Evolutionary conservation across 2,329 filamentous ascomycete genomes (phyloP), one percentile per base, ranked within the genome.

Genomic region (Alternaria consortialis): DNA sequence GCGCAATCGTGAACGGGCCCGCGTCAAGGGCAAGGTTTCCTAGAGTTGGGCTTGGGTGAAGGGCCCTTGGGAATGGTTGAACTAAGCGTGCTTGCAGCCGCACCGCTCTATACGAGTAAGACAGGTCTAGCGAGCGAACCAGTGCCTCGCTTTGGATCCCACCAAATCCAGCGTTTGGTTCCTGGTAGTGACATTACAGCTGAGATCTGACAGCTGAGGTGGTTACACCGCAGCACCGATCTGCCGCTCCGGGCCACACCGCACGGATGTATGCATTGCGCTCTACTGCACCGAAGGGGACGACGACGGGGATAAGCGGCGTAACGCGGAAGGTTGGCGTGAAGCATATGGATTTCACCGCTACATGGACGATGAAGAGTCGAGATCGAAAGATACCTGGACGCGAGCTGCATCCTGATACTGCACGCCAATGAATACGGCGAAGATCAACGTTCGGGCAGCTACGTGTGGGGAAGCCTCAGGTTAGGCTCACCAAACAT

Each of bases 1-100:
- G 69, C 69, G 69, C 68, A 72, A 72, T 70, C 58, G 65, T 59
- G 50, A 58, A 69, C 68, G 62, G 64, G 43, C 56, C 56, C 54
- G 44, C 52, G 44, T 56, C 48, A 37, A 20, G 34, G 27, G 56
- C 58, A 56, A 51, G 29, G 51, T 34, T 17, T 37, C 40, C 50
- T 46, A 36, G 36, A 39, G 42, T 34, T 23, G 46, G 46, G 42
- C 27, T 37, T 43, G 31, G 40, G 8, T 44, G 47, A 36, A 59
- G 43, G 52, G 31, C 48, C 58, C 58, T 51, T 60, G 56, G 44
- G 31, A 39, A 42, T 58, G 40, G 59, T 23, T 37, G 34, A 62
- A 56, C 55, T 58, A 60, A 56, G 62, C 57, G 63, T 60, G 53
- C 63, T 47, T 68, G 64, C 61, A 67, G 65, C 64, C 67, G 62